A percentile compares a stretch with the other conserved stretches of the same genome.
Conservation (phyloP, 1,139 yeast genomes). For the Hyphopichia buzzinii region DNA sequence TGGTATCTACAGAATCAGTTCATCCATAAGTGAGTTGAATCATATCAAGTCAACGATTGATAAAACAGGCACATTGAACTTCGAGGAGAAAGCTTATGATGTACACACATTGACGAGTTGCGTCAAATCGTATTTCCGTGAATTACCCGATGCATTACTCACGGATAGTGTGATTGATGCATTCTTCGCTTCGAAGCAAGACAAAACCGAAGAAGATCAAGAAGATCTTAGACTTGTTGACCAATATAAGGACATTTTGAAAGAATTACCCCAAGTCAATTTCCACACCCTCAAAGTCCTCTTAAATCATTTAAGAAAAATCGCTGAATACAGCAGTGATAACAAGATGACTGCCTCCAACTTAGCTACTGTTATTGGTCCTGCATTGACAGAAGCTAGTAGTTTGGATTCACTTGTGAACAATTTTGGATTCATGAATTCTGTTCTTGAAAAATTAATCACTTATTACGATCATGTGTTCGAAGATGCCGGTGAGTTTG, state of each 20-base stretch:
- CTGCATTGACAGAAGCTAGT: constrained; percentile 60
- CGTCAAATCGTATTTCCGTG: constrained; percentile 81
- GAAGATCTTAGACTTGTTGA: constrained; percentile 23
- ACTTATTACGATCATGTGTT: constrained; percentile 41
- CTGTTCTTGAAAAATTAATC: constrained; percentile 50
- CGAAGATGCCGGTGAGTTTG: constrained; percentile 13
- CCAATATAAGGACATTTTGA: constrained; percentile 45
- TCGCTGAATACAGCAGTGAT: constrained; percentile 55
- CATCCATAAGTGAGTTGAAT: constrained; percentile 77
- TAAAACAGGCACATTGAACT: constrained; percentile 55
- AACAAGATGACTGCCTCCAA: constrained; percentile 82
- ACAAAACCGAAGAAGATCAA: constrained; percentile 16
- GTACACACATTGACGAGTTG: constrained; percentile 89
- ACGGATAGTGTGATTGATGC: constrained; percentile 52
- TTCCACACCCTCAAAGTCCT: constrained; percentile 66
- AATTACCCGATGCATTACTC: constrained; percentile 82
- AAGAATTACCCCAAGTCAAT: constrained; percentile 60
- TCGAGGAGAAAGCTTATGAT: constrained; percentile 71
- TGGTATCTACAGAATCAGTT: constrained; percentile 90
- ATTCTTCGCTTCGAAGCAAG: constrained; percentile 43
- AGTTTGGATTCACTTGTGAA: constrained; percentile 46
- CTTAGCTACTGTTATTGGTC: constrained; percentile 73
- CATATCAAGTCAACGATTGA: constrained; percentile 74
- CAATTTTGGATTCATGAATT: constrained; percentile 57
- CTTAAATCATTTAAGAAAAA: constrained; percentile 64